Evolutionary conservation across 768 basidiomycete genomes (phyloP), one percentile per base, ranked within the genome.

Genomic region (Lepiota brunneoincarnata): DNA sequence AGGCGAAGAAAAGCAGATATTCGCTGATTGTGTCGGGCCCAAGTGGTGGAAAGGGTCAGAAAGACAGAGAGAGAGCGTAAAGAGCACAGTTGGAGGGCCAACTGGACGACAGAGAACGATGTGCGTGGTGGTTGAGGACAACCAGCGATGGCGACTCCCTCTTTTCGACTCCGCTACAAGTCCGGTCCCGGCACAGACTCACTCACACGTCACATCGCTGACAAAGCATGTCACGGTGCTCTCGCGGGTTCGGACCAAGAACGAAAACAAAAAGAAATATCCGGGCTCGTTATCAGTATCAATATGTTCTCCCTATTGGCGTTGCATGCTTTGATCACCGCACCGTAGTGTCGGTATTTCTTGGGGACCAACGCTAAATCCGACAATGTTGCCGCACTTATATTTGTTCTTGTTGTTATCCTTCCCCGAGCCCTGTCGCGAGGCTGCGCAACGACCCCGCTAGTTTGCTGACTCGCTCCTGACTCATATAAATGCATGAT

Each of bases 101-200:
- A 60, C 61, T 17, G 61, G 64, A 63, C 50, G 62, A 57, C 57
- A 63, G 54, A 60, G 67, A 60, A 59, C 54, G 60, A 64, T 61
- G 63, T 67, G 70, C 64, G 69, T 76, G 74, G 73, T 71, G 71
- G 75, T 76, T 72, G 67, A 60, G 63, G 68, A 72, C 74, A 76
- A 76, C 76, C 74, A 75, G 72, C 73, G 67, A 73, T 73, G 67
- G 59, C 59, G 60, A 56, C 59, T 52, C 57, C 10, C 49, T 43
- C 54, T 69, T 72, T 75, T 67, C 69, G 72, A 74, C 75, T 75
- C 75, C 75, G 75, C 74, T 71, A 63, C 67, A 71, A 71, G 67
- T 69, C 70, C 70, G 67, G 60, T 65, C 71, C 70, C 69, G 53
- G 47, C 45, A 54, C 53, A 34, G 26, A 43, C 17, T 18, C 52